Base-by-base conservation (phyloP, 257 asterid species). In the Petunia secreta region DNA sequence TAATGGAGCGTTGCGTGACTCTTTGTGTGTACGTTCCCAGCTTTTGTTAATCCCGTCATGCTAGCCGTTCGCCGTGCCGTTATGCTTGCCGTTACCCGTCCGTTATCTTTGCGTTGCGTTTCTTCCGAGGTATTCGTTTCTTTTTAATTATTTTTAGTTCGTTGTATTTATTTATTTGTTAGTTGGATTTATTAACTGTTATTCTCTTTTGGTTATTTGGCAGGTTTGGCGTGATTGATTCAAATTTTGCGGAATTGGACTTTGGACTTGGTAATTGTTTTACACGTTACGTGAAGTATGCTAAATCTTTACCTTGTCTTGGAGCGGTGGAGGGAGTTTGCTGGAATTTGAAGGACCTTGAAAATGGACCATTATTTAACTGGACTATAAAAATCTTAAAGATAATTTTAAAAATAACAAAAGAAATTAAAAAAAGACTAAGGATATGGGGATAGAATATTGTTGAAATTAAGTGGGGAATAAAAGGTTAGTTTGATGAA, bases 71-170 rank as follows among this genome's bases (percentile, higher is more conserved):
- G 14, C 60, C 25, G 60, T 55, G 60, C 60, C 60, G 60, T 55
- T 14, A 55, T 54, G 6, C 60, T 54, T 14, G 60, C 60, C 60
- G 60, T 76, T 71, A 11, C 25, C 60, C 60, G 76, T 63, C 37
- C 54, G 60, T 60, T 9, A 37, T 80, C 43, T 55, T 43, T 52
- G 62, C 86, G 77, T 64, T 59, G 50, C 13, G 36, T 73, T 79
- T 53, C 82, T 80, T 78, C 5, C 34, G 73, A 84, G 89, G 87
- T 86, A 86, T 66, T 5, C 55, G 55, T 7, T n/a, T 41, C 4
- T 63, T 4, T 10, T 52, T 13, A 41, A 34, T 34, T 6, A 34
- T n/a, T 10, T 4, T 66, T n/a, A 2, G 3, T 10, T 41, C 52
- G 6, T 0, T 39, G 9, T 11, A 63, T 62, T 64, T 83, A 3